Conservation (phyloP, 345 rosid species). For the Corchorus capsularis region DNA sequence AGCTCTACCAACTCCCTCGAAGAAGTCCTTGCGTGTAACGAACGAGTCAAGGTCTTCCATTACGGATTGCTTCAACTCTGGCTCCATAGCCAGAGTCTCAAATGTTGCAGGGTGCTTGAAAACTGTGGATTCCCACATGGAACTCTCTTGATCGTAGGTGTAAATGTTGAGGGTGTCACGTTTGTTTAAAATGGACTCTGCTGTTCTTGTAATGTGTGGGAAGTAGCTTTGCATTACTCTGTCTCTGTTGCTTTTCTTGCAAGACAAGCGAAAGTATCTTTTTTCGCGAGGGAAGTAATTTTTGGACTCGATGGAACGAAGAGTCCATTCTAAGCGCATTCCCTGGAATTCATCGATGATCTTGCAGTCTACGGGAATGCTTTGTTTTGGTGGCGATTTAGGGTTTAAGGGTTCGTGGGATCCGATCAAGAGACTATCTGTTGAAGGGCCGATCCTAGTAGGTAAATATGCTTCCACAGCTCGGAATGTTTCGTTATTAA, state of each 20-base stretch:
- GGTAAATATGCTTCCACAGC: slow-evolving; percentile 40
- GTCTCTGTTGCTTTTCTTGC: slow-evolving; percentile 27
- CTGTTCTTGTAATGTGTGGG: slow-evolving; percentile 23
- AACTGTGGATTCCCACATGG: slow-evolving; percentile 20
- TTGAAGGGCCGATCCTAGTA: slow-evolving; percentile 25
- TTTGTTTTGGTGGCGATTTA: slow-evolving; percentile 28
- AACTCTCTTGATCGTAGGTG: slow-evolving; percentile 29
- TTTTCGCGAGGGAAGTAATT: slow-evolving; percentile 13
- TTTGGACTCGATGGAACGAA: slow-evolving; percentile 27
- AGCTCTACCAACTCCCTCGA: slow-evolving; percentile 25
- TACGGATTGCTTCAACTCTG: slow-evolving; percentile 7
- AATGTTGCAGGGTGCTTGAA: slow-evolving; percentile 28
- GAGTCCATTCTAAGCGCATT: slow-evolving; percentile 33
- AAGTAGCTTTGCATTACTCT: slow-evolving; percentile 20
- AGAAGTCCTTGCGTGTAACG: slow-evolving; percentile 22
- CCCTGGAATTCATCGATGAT: slow-evolving; percentile 29
- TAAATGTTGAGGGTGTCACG: slow-evolving; percentile 36
- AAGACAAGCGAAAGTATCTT: slow-evolving; percentile 29
- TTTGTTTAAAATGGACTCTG: slow-evolving; percentile 23
- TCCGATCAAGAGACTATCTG: slow-evolving; percentile 34
- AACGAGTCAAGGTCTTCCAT: slow-evolving; percentile 25
- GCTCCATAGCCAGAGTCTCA: slow-evolving; percentile 27
- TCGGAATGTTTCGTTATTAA: slow-evolving; percentile 37
- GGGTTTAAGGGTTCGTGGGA: slow-evolving; percentile 37
- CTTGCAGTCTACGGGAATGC: slow-evolving; percentile 29